These are phyloP conservation scores for Chiua sp. DNA, from an alignment of 1,284 basidiomycete genomes.

Conservation along the genomic window DNA sequence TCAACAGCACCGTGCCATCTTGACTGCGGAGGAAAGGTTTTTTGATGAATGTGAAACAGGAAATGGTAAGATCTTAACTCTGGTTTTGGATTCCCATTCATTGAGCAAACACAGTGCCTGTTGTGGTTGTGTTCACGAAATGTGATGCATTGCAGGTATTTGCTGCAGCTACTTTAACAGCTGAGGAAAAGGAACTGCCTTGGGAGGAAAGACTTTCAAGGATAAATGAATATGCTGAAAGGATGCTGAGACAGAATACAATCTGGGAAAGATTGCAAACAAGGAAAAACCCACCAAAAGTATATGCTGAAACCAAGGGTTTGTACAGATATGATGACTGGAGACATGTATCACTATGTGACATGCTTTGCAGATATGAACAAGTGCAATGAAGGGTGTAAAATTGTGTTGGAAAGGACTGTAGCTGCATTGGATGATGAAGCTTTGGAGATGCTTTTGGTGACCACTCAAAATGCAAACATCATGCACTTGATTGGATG, in stretches of 20 bases:
- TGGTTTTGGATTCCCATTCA: no score
- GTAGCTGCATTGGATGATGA: neutral
- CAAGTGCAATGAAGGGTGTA: neutral
- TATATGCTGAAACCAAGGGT: neutral
- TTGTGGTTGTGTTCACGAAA: conserved; percentile 2
- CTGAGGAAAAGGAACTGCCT: neutral
- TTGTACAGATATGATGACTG: no score
- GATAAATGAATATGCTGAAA: neutral
- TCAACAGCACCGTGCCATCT: no score
- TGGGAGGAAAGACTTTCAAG: neutral
- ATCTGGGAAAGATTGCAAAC: neutral
- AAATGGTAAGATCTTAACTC: no score
- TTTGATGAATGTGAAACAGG: no score
- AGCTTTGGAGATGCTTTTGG: neutral
- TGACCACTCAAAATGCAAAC: no score
- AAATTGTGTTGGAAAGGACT: neutral
- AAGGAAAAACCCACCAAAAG: neutral
- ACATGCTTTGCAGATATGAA: neutral
- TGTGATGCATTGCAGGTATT: neutral
- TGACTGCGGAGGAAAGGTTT: no score
- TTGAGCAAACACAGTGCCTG: neutral
- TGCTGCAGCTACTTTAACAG: neutral
- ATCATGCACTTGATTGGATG: no score
- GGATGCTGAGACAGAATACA: neutral
- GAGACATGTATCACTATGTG: no score